Evolutionary conservation across 108 stramenopile species (phyloP), one percentile per base, ranked within the genome.

Genomic region (Halocafeteria seosinensis): DNA sequence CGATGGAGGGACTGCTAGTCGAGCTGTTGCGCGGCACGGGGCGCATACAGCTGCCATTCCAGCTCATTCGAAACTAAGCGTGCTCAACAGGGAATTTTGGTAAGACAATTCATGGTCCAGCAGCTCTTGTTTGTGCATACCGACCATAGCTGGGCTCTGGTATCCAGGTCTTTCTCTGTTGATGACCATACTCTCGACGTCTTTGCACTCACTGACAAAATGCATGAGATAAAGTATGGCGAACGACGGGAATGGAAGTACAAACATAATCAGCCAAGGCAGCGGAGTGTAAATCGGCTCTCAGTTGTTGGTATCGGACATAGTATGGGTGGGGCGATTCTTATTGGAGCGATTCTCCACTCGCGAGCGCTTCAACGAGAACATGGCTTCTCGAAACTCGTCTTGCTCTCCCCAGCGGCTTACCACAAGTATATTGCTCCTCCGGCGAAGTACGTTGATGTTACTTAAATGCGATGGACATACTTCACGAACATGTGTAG

Each of bases 121-220:
- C n/a, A n/a, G n/a, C n/a, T n/a, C n/a, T n/a, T n/a, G n/a, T n/a
- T n/a, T n/a, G n/a, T n/a, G n/a, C n/a, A n/a, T n/a, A n/a, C n/a
- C n/a, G n/a, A n/a, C n/a, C n/a, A n/a, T n/a, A n/a, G n/a, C n/a
- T n/a, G n/a, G n/a, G n/a, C n/a, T n/a, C n/a, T n/a, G n/a, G n/a
- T n/a, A n/a, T 67, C 61, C 31, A 61, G 66, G 66, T 5, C 33
- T 12, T 67, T 63, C 52, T 62, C 66, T 25, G 63, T 67, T 12
- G 63, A 67, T 25, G 66, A 67, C 63, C 66, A 67, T 1, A 32
- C 59, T 21, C 63, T 67, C 28, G 26, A 62, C 11, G 66, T 65
- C 28, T 47, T 67, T 33, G 57, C 57, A 11, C 57, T 27, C 11
- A 30, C n/a, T 11, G n/a, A 25, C 17, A 21, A 17, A 13, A 28